Conservation (phyloP, 1,284 basidiomycete species). For the Tylopilus orsonianus region DNA sequence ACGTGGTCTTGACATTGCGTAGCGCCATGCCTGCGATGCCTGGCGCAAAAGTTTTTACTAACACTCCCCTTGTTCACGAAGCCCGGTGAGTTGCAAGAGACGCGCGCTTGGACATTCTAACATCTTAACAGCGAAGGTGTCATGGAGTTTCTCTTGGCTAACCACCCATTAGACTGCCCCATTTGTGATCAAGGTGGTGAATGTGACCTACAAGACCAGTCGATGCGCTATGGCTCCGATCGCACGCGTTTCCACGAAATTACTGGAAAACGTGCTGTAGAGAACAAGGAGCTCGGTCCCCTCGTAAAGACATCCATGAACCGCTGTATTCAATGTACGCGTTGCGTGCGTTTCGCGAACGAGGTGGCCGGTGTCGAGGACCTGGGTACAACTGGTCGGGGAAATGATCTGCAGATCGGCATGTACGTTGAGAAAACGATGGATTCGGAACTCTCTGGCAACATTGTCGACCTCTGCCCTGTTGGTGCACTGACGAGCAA, state of each 20-base stretch:
- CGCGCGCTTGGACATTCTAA: conserved; percentile 13
- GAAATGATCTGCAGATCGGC: conserved; percentile 98
- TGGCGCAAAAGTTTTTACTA: conserved; percentile 94
- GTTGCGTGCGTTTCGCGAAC: conserved; percentile 98
- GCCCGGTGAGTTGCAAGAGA: conserved; percentile 60
- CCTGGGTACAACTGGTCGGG: conserved; percentile 94
- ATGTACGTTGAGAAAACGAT: conserved; percentile 98
- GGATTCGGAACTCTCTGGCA: conserved; percentile 97
- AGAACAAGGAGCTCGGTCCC: conserved; percentile 98
- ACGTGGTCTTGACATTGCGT: not conserved
- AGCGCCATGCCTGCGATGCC: conserved; percentile 99
- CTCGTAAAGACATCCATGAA: conserved; percentile 99
- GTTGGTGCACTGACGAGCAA: conserved; percentile 98
- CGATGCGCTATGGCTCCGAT: conserved; percentile 98
- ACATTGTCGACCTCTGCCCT: conserved; percentile 95
- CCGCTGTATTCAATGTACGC: conserved; percentile 99
- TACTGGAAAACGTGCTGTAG: conserved; percentile 95
- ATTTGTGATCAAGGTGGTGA: conserved; percentile 98
- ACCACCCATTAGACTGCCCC: conserved; percentile 98
- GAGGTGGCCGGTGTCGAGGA: conserved; percentile 99
- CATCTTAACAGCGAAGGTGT: conserved; percentile 77
- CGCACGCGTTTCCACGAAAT: conserved; percentile 98
- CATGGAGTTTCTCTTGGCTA: conserved; percentile 98
- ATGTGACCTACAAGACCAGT: conserved; percentile 99
- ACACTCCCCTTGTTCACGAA: conserved; percentile 93